Evolutionary conservation across 192 early-diverging fungal genomes (phyloP), one percentile per base, ranked within the genome.

Genomic region (Linnemannia exigua): DNA sequence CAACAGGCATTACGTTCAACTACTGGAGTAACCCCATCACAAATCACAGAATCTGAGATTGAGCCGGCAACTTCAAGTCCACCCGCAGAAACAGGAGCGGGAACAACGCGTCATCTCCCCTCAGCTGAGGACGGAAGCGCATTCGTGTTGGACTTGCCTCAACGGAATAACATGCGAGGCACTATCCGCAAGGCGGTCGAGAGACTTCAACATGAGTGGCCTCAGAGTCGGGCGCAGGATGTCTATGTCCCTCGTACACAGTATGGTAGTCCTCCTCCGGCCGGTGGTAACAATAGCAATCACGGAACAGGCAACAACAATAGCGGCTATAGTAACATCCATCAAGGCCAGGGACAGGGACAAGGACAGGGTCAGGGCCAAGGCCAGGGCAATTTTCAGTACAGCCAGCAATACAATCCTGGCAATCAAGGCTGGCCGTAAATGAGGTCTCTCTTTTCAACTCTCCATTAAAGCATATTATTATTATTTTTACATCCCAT

Each of bases 141-240:
- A 22, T 63, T 63, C 28, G 31, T 63, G 28, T 15, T 63, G 58
- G 58, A 63, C 58, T 4, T 63, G 12, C 79, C 84, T 31, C 44
- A 52, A 12, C 44, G 75, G 25, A 66, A 61, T 51, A 77, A 85
- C 31, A 80, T 86, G 78, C 38, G 84, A 48, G 78, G 84, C 20
- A 80, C 84, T 25, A 79, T 86, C 48, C 77, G 84, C 16, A 75
- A 46, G 25, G 84, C 84, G 3, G 84, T 86, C 20, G 78, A 86
- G 25, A 76, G 84, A 14, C 70, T 86, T 4, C 84, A 86, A 41
- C 79, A 80, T 22, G 84, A 86, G 33, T 86, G 84, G 84, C 84
- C 84, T 16, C 84, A 86, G 22, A 66, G 46, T 54, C 70, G 38
- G 5, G 9, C 38, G 11, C 22, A 68, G 19, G 35, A 46, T n/a